phyloP scores from a whole-genome alignment of 73 alveolate genomes.

The Stentor roeselii region DNA sequence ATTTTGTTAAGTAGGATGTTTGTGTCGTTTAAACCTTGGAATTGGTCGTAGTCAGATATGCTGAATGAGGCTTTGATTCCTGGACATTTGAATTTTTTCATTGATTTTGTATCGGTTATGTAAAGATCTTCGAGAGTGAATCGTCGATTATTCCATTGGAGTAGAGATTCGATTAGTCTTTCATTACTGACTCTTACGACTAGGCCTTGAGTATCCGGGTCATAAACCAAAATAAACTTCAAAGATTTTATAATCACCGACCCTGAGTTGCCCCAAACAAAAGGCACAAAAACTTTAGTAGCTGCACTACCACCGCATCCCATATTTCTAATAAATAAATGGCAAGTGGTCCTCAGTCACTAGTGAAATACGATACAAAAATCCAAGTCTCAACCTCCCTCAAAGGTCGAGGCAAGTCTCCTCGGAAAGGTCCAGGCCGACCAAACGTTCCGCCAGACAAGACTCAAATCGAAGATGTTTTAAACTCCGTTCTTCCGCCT shows the following conservation, averaged over 20 bases:
- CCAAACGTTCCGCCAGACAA: slow-evolving; percentile 43
- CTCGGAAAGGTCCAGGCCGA: slow-evolving; percentile 32
- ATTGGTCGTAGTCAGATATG: background rate
- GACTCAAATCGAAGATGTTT: slow-evolving; percentile 83
- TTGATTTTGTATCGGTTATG: background rate
- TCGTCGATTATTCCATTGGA: background rate
- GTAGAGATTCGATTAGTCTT: background rate
- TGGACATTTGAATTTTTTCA: background rate
- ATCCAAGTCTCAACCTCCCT: slow-evolving; percentile 65
- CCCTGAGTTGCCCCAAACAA: slow-evolving; percentile 16
- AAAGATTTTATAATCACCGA: background rate
- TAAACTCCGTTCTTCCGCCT: slow-evolving; percentile 98
- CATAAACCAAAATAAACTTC: background rate
- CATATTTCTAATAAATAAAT: background rate
- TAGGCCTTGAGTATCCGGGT: background rate
- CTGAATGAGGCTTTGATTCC: background rate
- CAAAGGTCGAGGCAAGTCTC: slow-evolving; percentile 54
- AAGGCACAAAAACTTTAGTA: background rate
- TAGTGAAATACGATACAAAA: slow-evolving; percentile 74
- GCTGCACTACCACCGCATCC: slow-evolving; percentile 25
- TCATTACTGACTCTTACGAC: background rate
- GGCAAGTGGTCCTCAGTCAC: slow-evolving; percentile 42
- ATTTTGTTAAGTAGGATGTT: background rate
- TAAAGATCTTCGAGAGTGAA: background rate
- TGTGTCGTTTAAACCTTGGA: background rate